Conservation (phyloP, 129 eudicot species). For the Lactuca saligna region DNA sequence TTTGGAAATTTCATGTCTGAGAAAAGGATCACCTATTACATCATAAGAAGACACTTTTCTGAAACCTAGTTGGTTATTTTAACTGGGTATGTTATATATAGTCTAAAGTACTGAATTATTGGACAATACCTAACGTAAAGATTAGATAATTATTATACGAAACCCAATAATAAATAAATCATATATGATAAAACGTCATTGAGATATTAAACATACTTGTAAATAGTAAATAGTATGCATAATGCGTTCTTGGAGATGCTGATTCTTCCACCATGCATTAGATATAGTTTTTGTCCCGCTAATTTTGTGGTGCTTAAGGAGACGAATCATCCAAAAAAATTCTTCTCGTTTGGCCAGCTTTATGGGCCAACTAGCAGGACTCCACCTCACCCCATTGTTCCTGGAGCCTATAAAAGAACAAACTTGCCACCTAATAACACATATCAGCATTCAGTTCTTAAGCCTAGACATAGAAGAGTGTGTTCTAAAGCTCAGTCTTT, state of each 20-base stretch:
- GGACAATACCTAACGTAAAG: background rate
- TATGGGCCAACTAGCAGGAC: constrained; percentile 47
- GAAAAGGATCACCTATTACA: background rate
- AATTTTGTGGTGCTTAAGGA: constrained; percentile 44
- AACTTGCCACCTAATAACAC: constrained; percentile 21
- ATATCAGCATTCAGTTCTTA: constrained; percentile 6
- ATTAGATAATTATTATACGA: too few relatives aligned
- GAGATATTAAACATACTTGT: constrained; percentile 7
- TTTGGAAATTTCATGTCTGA: constrained; percentile 9
- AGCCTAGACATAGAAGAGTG: constrained; percentile 3
- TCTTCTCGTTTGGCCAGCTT: constrained; percentile 34
- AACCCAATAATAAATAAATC: background rate
- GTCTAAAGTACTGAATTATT: background rate
- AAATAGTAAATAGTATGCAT: background rate
- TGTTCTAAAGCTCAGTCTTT: background rate
- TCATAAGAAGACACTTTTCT: background rate
- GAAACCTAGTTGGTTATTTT: constrained; percentile 1
- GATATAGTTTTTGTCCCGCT: constrained; percentile 26
- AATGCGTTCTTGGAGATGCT: constrained; percentile 23
- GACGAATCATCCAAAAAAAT: constrained; percentile 44
- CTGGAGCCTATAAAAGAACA: constrained; percentile 32
- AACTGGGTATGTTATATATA: background rate
- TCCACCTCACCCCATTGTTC: constrained; percentile 22
- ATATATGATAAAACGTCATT: background rate
- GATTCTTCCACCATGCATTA: constrained; percentile 40